Percentiles rank a stretch among this genome's conserved stretches.
phyloP scores from a whole-genome alignment of 768 basidiomycete genomes.

The Tubosaeta brunneosetosa region DNA sequence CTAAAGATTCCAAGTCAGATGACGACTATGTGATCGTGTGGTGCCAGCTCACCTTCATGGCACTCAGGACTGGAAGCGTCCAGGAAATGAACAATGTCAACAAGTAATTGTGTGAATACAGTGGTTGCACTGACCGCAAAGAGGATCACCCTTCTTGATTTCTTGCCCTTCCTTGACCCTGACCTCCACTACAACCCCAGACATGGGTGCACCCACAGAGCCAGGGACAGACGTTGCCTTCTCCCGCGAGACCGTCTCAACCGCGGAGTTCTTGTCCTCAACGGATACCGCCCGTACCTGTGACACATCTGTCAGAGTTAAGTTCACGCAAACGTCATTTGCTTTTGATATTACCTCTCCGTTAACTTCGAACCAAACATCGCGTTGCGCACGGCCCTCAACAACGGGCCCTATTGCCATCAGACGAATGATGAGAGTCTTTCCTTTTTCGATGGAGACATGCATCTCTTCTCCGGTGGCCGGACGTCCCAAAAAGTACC shows the following conservation, averaged over 20 bases:
- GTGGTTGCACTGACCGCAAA: constrained; percentile 62
- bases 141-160: constrained; percentile 96
- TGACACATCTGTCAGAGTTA: constrained; percentile 10
- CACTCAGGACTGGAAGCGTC: constrained; percentile 68
- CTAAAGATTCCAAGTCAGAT: constrained; percentile 39
- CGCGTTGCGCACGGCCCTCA: constrained; percentile 85
- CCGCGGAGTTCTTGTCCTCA: constrained; percentile 95
- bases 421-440: constrained; percentile 92
- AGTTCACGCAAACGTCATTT: constrained; percentile 9
- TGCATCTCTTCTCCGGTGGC: constrained; percentile 93
- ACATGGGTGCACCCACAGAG: constrained; percentile 97
- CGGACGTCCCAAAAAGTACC: constrained; percentile 94
- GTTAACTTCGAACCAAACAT: constrained; percentile 98
- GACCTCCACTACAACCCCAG: constrained; percentile 97
- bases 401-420: constrained; percentile 95
- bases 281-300: constrained; percentile 93
- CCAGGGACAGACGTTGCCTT: constrained; percentile 92
- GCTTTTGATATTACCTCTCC: constrained; percentile 62
- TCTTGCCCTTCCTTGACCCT: constrained; percentile 96
- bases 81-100: constrained; percentile 9
- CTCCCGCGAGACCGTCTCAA: constrained; percentile 92
- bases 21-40: background rate
- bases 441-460: constrained; percentile 93
- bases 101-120: constrained; percentile 16
- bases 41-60: constrained; percentile 77